These are phyloP conservation scores for Vachellia pachyceras DNA, from an alignment of 306 rosid genomes.

Conservation along the genomic window DNA sequence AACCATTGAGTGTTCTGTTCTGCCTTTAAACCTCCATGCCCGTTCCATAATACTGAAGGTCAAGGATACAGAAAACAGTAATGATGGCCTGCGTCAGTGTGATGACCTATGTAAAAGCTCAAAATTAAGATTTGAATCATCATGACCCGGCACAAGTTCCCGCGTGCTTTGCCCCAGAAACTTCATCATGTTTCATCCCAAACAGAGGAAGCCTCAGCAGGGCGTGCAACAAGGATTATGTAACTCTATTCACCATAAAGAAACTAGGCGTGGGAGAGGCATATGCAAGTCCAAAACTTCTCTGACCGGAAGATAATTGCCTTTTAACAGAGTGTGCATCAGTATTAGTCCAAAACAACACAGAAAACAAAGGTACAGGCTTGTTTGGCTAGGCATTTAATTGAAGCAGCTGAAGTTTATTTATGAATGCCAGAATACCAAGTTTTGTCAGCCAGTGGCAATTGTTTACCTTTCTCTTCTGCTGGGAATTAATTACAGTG, in stretches of 20 bases:
- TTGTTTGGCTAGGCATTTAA: not conserved
- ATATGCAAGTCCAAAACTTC: constrained; percentile 8
- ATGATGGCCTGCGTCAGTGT: constrained; percentile 37
- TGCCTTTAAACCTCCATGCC: constrained; percentile 14
- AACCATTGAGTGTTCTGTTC: not conserved
- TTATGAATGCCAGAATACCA: constrained; percentile 1
- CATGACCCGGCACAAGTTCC: constrained; percentile 40
- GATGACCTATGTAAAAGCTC: constrained; percentile 31
- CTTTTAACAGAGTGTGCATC: not conserved
- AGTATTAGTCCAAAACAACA: not conserved
- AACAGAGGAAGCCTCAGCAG: not conserved
- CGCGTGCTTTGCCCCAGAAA: constrained; percentile 32
- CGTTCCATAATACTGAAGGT: constrained; percentile 21
- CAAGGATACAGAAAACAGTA: constrained; percentile 37
- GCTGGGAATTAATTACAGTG: constrained; percentile 20
- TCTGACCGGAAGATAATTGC: constrained; percentile 5
- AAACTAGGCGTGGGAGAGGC: not conserved
- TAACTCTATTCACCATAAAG: not conserved
- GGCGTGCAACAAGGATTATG: not conserved
- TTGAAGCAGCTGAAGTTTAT: constrained; percentile 8
- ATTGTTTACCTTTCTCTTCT: constrained; percentile 26
- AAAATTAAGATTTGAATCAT: constrained; percentile 17
- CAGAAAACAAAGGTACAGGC: not conserved
- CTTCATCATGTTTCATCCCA: constrained; percentile 18
- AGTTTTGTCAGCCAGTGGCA: constrained; percentile 30